Base-by-base conservation (phyloP, 129 eudicot genomes). In the Centrapalus pauciflorus region DNA sequence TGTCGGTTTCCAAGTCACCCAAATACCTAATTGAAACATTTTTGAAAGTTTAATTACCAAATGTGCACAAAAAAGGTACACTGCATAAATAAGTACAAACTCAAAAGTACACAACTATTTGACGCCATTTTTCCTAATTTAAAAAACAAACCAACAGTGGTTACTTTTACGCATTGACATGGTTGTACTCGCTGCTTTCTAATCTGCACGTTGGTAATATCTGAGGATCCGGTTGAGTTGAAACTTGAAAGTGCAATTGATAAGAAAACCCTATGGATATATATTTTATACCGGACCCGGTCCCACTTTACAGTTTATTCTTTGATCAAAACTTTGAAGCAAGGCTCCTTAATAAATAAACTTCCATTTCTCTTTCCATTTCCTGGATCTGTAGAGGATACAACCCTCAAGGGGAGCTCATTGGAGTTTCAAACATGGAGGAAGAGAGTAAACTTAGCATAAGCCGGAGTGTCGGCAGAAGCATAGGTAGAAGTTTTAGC, bases 401-500 rank as follows among this genome's bases (percentile, higher is more conserved):
- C 14, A 55, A 62, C 51, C 52, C 62, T 23, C n/a, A 34, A 30
- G 46, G 21, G 13, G 56, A 40, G 0, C n/a, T 23, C 3, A 26
- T 29, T 17, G 28, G 5, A 12, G 24, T 35, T 50, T 4, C 17
- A 12, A 55, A 38, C 29, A 73, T 73, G 78, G 78, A 64, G 50
- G 78, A 55, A 20, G 71, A 64, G n/a, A 27, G 48, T 21, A 73
- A 73, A 37, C 11, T 65, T 30, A 73, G 66, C 43, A 2, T 73
- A 3, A 55, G 66, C 45, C 59, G 25, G 12, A 73, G 78, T 55
- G 13, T 73, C 3, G 66, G 66, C 0, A 10, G 78, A 0, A 73
- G 78, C 4, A 73, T 73, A 19, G 17, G 78, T 9, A 4, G 69
- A 10, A 30, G 78, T 29, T 27, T 73, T 1, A 73, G 72, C 59